phyloP scores from a whole-genome alignment of 352 stramenopile species.

The Globisporangium megalacanthum region DNA sequence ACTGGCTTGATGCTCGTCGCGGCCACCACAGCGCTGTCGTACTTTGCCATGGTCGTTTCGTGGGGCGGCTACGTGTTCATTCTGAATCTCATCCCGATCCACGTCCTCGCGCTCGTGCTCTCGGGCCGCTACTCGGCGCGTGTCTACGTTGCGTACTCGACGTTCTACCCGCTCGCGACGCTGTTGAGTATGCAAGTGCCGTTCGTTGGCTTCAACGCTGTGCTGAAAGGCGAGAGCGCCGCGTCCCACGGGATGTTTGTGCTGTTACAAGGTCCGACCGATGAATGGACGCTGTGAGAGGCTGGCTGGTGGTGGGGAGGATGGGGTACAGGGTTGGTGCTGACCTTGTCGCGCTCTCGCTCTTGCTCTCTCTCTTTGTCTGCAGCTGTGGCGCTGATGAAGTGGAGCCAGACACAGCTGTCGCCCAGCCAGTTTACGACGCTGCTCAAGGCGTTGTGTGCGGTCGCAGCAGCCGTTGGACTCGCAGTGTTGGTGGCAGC shows the following conservation, averaged over 20 bases:
- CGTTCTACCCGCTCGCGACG: constrained; percentile 96
- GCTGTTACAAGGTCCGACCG: constrained; percentile 87
- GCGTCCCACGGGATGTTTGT: constrained; percentile 91
- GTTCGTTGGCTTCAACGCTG: constrained; percentile 96
- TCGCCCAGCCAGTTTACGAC: constrained; percentile 37
- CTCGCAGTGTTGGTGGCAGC: constrained; percentile 33
- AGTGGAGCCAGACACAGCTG: constrained; percentile 45
- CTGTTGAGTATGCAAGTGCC: constrained; percentile 96
- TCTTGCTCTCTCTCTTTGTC: not conserved
- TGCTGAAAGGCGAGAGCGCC: constrained; percentile 78
- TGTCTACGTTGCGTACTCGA: constrained; percentile 96
- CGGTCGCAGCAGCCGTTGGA: constrained; percentile 27
- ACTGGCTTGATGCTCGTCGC: constrained; percentile 76
- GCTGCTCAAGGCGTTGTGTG: constrained; percentile 38
- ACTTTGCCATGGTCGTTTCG: constrained; percentile 96
- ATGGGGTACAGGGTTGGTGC: not conserved
- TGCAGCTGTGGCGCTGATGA: constrained; percentile 45
- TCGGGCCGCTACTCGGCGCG: constrained; percentile 88
- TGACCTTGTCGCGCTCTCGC: not conserved
- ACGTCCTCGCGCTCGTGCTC: constrained; percentile 90
- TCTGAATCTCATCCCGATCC: constrained; percentile 97
- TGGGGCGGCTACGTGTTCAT: constrained; percentile 99
- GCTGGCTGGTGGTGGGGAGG: not conserved
- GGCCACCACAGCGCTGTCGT: constrained; percentile 71
- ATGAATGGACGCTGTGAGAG: not conserved